A percentile compares a stretch with the other conserved stretches of the same genome.
These are phyloP conservation scores for Sanguinoderma infundibulare DNA, from an alignment of 1,284 basidiomycete species.

Conservation along the genomic window DNA sequence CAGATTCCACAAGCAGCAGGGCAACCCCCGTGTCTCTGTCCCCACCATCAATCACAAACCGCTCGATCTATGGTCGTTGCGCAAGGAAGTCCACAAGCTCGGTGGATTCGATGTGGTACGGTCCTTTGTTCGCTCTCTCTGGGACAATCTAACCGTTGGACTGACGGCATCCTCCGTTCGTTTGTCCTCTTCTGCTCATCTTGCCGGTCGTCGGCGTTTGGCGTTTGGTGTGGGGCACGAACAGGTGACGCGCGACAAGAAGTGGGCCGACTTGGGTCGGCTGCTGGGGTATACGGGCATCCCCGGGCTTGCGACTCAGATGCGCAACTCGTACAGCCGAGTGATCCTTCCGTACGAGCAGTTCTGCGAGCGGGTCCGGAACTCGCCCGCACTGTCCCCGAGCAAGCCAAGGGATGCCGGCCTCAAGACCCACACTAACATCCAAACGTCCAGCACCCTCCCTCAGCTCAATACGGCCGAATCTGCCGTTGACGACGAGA, in stretches of 20 bases:
- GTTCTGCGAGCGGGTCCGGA: constrained; percentile 80
- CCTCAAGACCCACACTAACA: constrained; percentile 49
- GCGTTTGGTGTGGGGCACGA: constrained; percentile 17
- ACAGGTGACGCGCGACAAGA: constrained; percentile 78
- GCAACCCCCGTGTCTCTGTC: constrained; percentile 84
- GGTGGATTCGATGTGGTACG: constrained; percentile 87
- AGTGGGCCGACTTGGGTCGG: constrained; percentile 87
- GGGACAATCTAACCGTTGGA: constrained; percentile 3
- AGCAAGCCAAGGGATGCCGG: constrained; percentile 38
- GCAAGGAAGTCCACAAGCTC: constrained; percentile 88
- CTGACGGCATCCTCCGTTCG: constrained; percentile 11
- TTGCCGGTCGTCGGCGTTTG: constrained; percentile 18
- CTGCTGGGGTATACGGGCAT: constrained; percentile 83
- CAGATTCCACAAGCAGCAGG: constrained; percentile 90
- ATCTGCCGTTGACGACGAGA: constrained; percentile 35
- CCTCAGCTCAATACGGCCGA: constrained; percentile 40
- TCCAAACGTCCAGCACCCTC: constrained; percentile 43
- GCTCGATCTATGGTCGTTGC: constrained; percentile 90
- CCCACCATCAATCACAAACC: constrained; percentile 93
- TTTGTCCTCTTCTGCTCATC: background rate
- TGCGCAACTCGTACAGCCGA: constrained; percentile 88
- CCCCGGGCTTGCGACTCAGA: constrained; percentile 83
- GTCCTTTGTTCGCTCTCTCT: constrained; percentile 4
- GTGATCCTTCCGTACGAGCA: constrained; percentile 95
- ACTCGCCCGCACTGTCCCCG: constrained; percentile 55